Conservation (phyloP, 169 alveolate genomes). For the Pseudocohnilembus persalinus region DNA sequence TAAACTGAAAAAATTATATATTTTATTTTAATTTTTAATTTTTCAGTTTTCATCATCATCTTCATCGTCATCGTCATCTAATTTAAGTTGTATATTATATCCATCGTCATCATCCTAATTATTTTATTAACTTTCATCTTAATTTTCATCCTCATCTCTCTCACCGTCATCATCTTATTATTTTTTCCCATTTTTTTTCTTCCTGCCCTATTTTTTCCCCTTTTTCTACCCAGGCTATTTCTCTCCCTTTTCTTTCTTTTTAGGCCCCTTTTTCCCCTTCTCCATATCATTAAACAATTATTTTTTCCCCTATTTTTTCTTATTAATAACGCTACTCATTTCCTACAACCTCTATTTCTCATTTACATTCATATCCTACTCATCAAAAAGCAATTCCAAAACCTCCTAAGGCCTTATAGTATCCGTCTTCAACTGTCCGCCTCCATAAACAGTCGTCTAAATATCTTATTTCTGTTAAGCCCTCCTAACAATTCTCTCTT, state of each 20-base stretch:
- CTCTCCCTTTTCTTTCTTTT: not conserved
- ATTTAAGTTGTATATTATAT: not conserved
- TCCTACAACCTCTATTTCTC: not conserved
- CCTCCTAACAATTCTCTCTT: conserved; percentile 98
- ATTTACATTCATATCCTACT: conserved; percentile 37
- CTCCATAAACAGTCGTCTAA: conserved; percentile 86
- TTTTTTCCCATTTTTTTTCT: not conserved
- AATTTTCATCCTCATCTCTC: not conserved
- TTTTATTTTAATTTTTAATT: no score
- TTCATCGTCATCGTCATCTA: not conserved
- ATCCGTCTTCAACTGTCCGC: conserved; percentile 86
- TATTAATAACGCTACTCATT: not conserved
- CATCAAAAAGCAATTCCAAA: conserved; percentile 81
- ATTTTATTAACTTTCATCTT: not conserved
- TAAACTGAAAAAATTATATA: no score
- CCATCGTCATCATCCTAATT: not conserved
- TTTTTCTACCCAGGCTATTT: not conserved
- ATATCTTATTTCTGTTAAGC: conserved; percentile 90
- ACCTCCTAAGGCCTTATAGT: conserved; percentile 84
- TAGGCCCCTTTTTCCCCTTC: not conserved
- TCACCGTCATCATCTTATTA: not conserved
- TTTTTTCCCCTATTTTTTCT: not conserved
- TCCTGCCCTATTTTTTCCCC: not conserved
- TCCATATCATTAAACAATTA: not conserved
- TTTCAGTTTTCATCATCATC: not conserved